phyloP scores from a whole-genome alignment of 345 rosid genomes.

The Cardamine chenopodiifolia region DNA sequence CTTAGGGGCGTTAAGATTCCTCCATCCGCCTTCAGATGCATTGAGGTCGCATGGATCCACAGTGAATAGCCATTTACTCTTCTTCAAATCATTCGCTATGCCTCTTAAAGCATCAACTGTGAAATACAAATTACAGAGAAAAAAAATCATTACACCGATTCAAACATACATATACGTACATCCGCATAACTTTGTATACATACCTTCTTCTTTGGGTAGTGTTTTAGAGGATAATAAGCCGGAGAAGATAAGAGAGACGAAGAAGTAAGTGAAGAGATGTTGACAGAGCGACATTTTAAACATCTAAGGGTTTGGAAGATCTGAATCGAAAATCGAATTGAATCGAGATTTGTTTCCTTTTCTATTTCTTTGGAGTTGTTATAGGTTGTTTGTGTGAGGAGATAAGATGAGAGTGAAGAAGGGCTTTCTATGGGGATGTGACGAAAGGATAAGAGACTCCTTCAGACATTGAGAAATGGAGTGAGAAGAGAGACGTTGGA shows the following conservation, averaged over 20 bases:
- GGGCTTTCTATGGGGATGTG: neutral
- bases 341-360: neutral
- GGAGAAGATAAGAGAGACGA: constrained; percentile 29
- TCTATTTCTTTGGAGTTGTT: neutral
- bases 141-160: neutral
- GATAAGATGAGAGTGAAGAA: constrained; percentile 21
- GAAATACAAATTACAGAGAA: neutral
- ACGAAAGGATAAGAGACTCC: constrained; percentile 21
- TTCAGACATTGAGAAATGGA: constrained; percentile 1
- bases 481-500: neutral
- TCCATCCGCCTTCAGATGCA: constrained; percentile 47
- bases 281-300: constrained; percentile 25
- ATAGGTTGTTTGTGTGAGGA: neutral
- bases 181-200: neutral
- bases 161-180: neutral
- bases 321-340: neutral
- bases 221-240: constrained; percentile 37
- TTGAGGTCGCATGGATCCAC: constrained; percentile 57
- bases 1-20: neutral
- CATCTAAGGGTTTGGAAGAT: neutral
- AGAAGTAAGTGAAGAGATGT: constrained; percentile 26
- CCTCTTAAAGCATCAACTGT: constrained; percentile 54
- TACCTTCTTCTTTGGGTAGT: constrained; percentile 47
- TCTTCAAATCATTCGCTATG: constrained; percentile 52
- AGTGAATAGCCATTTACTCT: constrained; percentile 53